Evolutionary conservation across 176 grass and related monocot species (phyloP), one percentile per base, ranked within the genome.

Genomic region (Aegilops bicornis): DNA sequence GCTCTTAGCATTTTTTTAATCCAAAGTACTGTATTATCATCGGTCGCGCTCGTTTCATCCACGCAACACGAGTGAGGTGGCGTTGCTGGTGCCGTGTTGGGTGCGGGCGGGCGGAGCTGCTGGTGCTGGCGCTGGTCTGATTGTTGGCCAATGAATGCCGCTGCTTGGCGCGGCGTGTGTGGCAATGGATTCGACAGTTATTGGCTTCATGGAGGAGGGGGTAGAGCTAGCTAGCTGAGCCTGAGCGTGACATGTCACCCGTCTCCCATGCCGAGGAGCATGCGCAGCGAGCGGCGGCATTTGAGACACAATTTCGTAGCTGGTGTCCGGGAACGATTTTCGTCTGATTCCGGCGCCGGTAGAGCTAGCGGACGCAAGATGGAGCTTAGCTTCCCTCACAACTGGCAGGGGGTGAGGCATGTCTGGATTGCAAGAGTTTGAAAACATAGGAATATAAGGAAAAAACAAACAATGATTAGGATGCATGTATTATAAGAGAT

Each of bases 181-280:
- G 61, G 11, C 56, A 30, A 10, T 16, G 50, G 54, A 48, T 6
- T 30, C 25, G 43, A 63, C 31, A 31, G 19, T 77, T 78, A 69
- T 16, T n/a, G 54, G 73, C 73, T 45, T 76, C 29, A 30, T 31
- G 73, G 22, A 3, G 5, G 40, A 20, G 17, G 73, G 39, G 52
- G 7, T 50, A 16, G 47, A 52, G 48, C 35, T 6, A 36, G 35
- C 48, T 56, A 19, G 52, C 54, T 8, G 54, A 58, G 17, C 54
- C 13, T 79, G 89, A 90, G 73, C 7, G 66, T 67, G 89, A 90
- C 84, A 16, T 45, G 31, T 36, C 73, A 90, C 83, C 84, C 73
- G 79, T 58, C 54, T 58, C 54, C 54, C 54, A 58, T 11, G 42
- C 42, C 42, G 10, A 43, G 10, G 10, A 11, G 42, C 11, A 43